These are phyloP conservation scores for Ophiostoma triangulosporum DNA, from an alignment of 2,329 filamentous ascomycete genomes.

Conservation along the genomic window DNA sequence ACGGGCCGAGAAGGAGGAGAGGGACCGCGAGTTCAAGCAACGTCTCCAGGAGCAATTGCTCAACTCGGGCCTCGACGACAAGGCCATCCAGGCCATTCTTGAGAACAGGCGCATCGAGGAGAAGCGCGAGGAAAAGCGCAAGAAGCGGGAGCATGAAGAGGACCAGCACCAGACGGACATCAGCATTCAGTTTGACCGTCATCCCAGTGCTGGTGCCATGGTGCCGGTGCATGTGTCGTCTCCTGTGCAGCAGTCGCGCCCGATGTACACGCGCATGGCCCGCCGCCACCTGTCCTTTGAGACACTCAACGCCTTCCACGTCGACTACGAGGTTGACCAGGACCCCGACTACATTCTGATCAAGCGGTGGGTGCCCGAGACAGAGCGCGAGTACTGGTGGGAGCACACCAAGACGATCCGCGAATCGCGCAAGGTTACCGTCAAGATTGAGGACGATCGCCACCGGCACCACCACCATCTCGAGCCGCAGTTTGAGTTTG, in stretches of 20 bases:
- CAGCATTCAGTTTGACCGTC: constrained; percentile 9
- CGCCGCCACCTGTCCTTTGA: constrained; percentile 48
- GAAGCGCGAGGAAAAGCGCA: constrained; percentile 11
- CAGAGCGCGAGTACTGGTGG: constrained; percentile 59
- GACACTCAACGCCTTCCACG: constrained; percentile 39
- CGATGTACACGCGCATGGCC: constrained; percentile 52
- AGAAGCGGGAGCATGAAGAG: background rate
- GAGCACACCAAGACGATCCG: constrained; percentile 53
- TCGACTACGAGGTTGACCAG: constrained; percentile 47
- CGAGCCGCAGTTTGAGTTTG: constrained; percentile 36
- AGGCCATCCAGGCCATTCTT: constrained; percentile 44
- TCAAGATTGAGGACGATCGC: constrained; percentile 33
- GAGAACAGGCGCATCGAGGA: constrained; percentile 37
- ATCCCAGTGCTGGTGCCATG: background rate
- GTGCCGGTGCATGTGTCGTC: background rate
- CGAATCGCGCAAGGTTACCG: constrained; percentile 36
- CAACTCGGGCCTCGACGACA: constrained; percentile 44
- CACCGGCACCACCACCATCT: constrained; percentile 26
- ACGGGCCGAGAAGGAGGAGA: constrained; percentile 34
- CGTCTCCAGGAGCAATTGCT: constrained; percentile 44
- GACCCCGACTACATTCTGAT: constrained; percentile 60
- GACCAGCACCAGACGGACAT: constrained; percentile 6
- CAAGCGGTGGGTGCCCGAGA: constrained; percentile 55
- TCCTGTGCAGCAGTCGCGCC: constrained; percentile 7
- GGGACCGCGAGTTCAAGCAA: constrained; percentile 39